Base-by-base conservation (phyloP, 108 stramenopile species). In the Cyclostephanos invisitatus region DNA sequence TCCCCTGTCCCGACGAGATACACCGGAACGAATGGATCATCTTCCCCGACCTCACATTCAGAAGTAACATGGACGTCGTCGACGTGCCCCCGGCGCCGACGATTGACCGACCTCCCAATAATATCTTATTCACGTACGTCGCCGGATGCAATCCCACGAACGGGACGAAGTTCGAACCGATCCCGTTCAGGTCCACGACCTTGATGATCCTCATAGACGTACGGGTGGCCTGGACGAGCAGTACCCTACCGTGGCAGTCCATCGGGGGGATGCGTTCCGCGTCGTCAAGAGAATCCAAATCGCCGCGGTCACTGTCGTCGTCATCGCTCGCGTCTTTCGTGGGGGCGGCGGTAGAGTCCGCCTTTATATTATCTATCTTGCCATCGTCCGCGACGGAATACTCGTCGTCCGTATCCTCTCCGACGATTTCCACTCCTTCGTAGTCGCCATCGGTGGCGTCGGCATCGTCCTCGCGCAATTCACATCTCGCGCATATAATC, bases 71-170 rank as follows among this genome's bases (percentile, higher is more conserved):
- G 8, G 91, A 84, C n/a, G 76, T 21, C 32, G 58, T 35, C 14
- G 47, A 55, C 28, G 59, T 74, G 46, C 70, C 62, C 14, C 37
- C 22, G 20, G 11, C 67, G n/a, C 68, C 64, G 25, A 56, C 64
- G 47, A 64, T 49, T 49, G 65, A 68, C 28, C 72, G 68, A 18
- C 90, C 90, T 63, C 80, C 90, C 51, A 92, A 48, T 7, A 95
- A 49, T 51, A 95, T 91, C 69, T 95, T 95, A 80, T 94, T 94
- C 47, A 94, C 82, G 75, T 94, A 94, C 20, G 93, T 90, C 20
- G 89, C 81, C 25, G 93, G 93, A 75, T 94, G 93, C 24, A 90
- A 67, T 14, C 87, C 88, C 15, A 82, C 78, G 28, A 67, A 46
- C 1, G 93, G 89, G 32, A 73, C 75, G 68, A 94, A 90, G 40